Evolutionary conservation across 371 early-diverging fungal species (phyloP), one percentile per base, ranked within the genome.

Genomic region (Umbelopsis sp.): DNA sequence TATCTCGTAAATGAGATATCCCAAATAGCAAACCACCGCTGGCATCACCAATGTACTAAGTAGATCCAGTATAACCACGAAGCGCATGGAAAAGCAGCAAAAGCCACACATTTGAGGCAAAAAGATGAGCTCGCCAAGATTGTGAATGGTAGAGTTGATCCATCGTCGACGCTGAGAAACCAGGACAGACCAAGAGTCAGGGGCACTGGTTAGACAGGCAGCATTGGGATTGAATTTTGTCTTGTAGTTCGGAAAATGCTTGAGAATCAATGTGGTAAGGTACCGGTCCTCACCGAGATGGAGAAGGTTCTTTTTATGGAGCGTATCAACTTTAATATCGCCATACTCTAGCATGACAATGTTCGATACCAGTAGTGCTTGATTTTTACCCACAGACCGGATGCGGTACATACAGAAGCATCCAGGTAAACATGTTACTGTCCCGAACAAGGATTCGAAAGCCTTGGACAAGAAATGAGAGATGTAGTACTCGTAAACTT

Each of bases 401-500:
- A 98, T 79, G 50, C 97, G 89, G 78, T 97, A 99, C 92, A 96
- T 93, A 67, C 93, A 93, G 87, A 99, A 98, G 81, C 98, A 97
- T 29, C 99, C 98, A 3, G 98, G 98, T 73, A 97, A 84, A 82
- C 99, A 98, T 20, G 97, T 96, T 35, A 97, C 98, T 38, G 93
- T 87, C 1, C 99, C 99, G 76, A 99, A 99, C 50, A 99, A 89
- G 29, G 97, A 96, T 84, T 99, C 99, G 84, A 99, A 99, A 0
- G 99, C 93, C 82, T 99, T 99, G 57, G 96, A 91, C 71, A 99
- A 79, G 76, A 98, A 97, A 82, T 99, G 99, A 44, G 98, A 97
- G 67, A 99, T 99, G 76, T 96, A 99, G 88, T 99, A 98, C 75
- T 97, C 97, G 82, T 96, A 98, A 32, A 99, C 99, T 78, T 99